Percentiles rank a stretch among this genome's conserved stretches.
Conservation (phyloP, 805 yeast genomes). For the Brettanomyces nanus region DNA sequence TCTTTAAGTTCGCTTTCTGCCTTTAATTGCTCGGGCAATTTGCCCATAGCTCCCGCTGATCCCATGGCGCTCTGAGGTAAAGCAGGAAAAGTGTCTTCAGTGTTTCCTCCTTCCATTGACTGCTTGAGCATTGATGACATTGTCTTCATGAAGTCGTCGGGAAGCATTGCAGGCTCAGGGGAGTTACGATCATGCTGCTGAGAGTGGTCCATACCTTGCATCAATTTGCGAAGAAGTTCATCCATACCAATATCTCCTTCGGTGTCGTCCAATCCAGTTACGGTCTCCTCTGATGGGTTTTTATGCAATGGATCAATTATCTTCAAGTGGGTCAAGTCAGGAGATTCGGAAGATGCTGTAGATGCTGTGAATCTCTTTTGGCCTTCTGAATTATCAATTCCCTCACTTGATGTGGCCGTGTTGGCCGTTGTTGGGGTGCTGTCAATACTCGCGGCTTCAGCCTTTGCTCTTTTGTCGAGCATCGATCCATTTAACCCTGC, state of each 20-base stretch:
- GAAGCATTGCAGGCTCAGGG: conserved; percentile 10
- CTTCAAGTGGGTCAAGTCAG: conserved; percentile 1
- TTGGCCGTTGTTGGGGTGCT: not conserved
- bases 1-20: not conserved
- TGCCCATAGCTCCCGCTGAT: not conserved
- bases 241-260: conserved; percentile 11
- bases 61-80: conserved; percentile 2
- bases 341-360: not conserved
- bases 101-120: conserved; percentile 1
- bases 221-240: conserved; percentile 6
- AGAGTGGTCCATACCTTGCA: conserved; percentile 4
- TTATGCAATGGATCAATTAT: conserved; percentile 6
- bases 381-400: not conserved
- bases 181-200: not conserved
- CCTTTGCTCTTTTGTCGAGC: conserved; percentile 13
- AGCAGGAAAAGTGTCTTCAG: not conserved
- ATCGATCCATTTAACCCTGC: conserved; percentile 33
- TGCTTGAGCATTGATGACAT: conserved; percentile 19
- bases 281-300: conserved; percentile 7
- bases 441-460: conserved; percentile 18
- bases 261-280: conserved; percentile 3
- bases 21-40: not conserved
- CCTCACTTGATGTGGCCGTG: conserved; percentile 1
- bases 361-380: not conserved
- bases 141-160: conserved; percentile 22